phyloP scores from a whole-genome alignment of 345 rosid species.

The Aurinia saxatilis region DNA sequence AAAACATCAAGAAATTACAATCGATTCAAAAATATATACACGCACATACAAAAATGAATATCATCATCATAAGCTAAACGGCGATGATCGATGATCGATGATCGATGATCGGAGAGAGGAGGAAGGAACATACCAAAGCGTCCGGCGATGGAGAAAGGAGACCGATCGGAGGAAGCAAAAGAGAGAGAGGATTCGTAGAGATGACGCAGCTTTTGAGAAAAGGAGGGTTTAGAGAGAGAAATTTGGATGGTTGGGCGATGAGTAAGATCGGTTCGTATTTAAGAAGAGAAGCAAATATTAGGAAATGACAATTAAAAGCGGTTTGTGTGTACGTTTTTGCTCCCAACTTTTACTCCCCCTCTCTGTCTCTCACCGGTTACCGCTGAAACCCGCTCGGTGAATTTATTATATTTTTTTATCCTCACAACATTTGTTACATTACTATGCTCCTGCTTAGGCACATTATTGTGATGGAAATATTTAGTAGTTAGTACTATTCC shows the following conservation, averaged over 20 bases:
- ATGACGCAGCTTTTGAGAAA: conserved; percentile 12
- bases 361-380: conserved; percentile 18
- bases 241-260: background rate
- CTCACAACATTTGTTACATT: background rate
- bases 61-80: background rate
- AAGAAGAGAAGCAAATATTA: background rate
- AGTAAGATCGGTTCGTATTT: background rate
- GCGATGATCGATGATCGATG: too few relatives aligned
- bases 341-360: background rate
- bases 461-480: too few relatives aligned
- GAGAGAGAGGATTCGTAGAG: conserved; percentile 5
- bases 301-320: background rate
- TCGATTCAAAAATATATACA: conserved; percentile 2
- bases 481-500: too few relatives aligned
- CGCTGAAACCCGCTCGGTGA: conserved; percentile 12
- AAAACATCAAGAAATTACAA: background rate
- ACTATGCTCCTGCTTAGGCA: background rate
- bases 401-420: background rate
- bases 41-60: background rate
- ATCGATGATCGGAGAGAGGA: conserved; percentile 17
- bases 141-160: background rate
- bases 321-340: conserved; percentile 8
- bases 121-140: conserved; percentile 17
- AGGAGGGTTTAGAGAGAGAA: conserved; percentile 17
- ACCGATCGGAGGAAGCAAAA: conserved; percentile 15